These are phyloP conservation scores for Lentithecium fluviatile DNA, from an alignment of 495 filamentous ascomycete species.

Conservation along the genomic window DNA sequence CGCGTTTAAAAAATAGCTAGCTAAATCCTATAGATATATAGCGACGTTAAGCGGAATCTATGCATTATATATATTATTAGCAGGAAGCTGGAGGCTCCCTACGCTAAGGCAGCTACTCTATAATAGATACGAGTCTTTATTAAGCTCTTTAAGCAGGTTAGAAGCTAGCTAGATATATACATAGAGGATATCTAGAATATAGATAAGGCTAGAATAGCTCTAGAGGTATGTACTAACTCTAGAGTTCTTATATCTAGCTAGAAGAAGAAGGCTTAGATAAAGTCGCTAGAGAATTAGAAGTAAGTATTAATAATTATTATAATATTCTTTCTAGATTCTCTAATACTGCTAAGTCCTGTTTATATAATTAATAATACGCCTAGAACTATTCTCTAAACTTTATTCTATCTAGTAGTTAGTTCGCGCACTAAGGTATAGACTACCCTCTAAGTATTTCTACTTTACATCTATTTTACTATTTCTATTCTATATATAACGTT, in stretches of 20 bases:
- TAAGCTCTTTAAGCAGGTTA: constrained; percentile 3
- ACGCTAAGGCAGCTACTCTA: background rate
- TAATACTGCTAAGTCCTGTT: no score
- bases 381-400: no score
- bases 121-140: constrained; percentile 6
- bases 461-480: no score
- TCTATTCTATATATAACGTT: no score
- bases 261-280: constrained; percentile 9
- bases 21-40: constrained; percentile 2
- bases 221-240: constrained; percentile 5
- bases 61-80: constrained; percentile 4
- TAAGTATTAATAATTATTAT: constrained; percentile 14
- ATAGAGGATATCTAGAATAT: constrained; percentile 10
- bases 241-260: background rate
- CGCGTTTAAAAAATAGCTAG: constrained; percentile 12
- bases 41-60: background rate
- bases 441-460: no score
- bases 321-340: no score
- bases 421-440: no score
- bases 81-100: background rate
- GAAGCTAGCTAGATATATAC: constrained; percentile 5
- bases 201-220: background rate
- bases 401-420: no score
- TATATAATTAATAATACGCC: no score
- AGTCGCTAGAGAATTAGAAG: constrained; percentile 8